Conservation (phyloP, 2,329 filamentous ascomycete genomes). For the Penicillium sp. region DNA sequence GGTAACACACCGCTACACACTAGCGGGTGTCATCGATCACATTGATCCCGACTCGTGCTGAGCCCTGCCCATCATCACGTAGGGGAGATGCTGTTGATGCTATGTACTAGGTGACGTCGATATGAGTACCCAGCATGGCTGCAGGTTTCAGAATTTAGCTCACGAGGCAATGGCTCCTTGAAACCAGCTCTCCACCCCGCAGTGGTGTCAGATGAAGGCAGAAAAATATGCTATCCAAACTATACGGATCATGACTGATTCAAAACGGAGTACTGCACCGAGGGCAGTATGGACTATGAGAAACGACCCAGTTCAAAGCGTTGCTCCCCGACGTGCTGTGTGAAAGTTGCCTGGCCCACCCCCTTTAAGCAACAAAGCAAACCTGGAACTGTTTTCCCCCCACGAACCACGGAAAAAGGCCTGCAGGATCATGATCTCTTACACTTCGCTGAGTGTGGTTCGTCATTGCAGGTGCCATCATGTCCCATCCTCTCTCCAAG, state of each 20-base stretch:
- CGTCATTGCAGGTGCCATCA: slow-evolving; percentile 10
- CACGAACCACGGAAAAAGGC: slow-evolving; percentile 8
- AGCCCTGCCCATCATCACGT: neutral
- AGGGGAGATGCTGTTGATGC: neutral
- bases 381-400: slow-evolving; percentile 7
- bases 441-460: slow-evolving; percentile 22
- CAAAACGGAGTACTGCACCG: neutral
- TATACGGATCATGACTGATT: neutral
- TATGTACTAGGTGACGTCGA: neutral
- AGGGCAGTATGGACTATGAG: neutral
- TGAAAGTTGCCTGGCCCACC: slow-evolving; percentile 24
- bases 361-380: slow-evolving; percentile 18
- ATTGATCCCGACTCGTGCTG: neutral
- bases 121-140: neutral
- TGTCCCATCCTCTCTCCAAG: slow-evolving; percentile 9
- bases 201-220: neutral
- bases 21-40: slow-evolving; percentile 9
- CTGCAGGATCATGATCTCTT: slow-evolving; percentile 29
- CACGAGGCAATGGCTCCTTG: neutral
- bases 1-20: slow-evolving; percentile 28
- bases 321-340: slow-evolving; percentile 17
- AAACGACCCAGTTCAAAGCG: neutral
- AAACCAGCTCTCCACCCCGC: neutral
- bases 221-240: neutral
- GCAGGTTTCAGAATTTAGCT: neutral